phyloP scores from a whole-genome alignment of 164 flowering plant species.

The Malania oleifera region DNA sequence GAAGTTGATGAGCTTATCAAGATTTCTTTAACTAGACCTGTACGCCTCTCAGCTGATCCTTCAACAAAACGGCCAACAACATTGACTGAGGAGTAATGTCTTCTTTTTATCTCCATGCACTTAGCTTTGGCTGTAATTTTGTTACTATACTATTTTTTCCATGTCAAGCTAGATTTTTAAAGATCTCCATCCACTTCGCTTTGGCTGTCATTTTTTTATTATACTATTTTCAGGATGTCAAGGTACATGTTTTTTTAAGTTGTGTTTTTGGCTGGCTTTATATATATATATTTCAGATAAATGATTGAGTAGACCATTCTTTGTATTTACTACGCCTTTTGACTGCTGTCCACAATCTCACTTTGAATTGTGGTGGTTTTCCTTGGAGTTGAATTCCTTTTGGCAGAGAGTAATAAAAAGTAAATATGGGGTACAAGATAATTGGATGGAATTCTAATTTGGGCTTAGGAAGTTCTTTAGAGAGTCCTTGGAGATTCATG shows the following conservation, averaged over 20 bases:
- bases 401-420: no score
- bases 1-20: slow-evolving; percentile 82
- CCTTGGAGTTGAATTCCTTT: no score
- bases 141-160: background rate
- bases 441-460: no score
- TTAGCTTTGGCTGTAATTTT: background rate
- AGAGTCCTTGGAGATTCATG: no score
- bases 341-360: no score
- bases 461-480: no score
- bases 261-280: background rate
- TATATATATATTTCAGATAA: no score
- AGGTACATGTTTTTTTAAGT: background rate
- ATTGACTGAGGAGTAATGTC: slow-evolving; percentile 81
- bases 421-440: no score
- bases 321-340: no score
- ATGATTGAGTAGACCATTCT: no score
- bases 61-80: slow-evolving; percentile 75
- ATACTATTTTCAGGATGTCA: no score
- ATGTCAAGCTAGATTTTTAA: background rate
- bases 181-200: background rate
- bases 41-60: slow-evolving; percentile 96
- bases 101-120: background rate
- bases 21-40: slow-evolving; percentile 73
- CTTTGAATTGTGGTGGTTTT: background rate
- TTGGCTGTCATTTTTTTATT: background rate